Percentiles rank a stretch among this genome's conserved stretches.
These are phyloP conservation scores for Ettlia oleoabundans DNA, from an alignment of 139 green algal species.

Conservation along the genomic window DNA sequence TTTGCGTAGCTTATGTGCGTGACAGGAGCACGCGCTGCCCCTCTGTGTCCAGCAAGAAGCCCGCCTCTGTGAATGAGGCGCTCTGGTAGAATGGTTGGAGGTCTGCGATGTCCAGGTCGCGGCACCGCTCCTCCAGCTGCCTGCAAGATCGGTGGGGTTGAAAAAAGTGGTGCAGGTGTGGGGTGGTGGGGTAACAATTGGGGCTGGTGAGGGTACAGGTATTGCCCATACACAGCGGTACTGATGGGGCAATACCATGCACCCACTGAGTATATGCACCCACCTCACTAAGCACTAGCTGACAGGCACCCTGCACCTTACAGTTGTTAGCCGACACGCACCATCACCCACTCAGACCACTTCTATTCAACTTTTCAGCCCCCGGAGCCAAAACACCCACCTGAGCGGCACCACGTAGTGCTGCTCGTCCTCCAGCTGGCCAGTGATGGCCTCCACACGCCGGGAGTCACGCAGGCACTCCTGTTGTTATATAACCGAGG, in stretches of 20 bases:
- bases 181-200: neutral
- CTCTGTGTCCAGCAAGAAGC: slow-evolving; percentile 60
- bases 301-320: no score
- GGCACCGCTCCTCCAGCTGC: slow-evolving; percentile 79
- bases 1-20: slow-evolving; percentile 14
- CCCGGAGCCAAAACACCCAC: no score
- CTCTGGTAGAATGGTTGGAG: slow-evolving; percentile 76
- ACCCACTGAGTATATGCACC: no score
- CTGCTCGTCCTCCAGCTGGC: slow-evolving; percentile 34
- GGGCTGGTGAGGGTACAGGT: neutral
- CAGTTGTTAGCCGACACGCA: neutral
- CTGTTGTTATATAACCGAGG: no score
- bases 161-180: neutral
- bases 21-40: slow-evolving; percentile 48
- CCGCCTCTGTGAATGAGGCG: slow-evolving; percentile 57
- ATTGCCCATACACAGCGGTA: no score
- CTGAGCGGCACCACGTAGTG: slow-evolving; percentile 30
- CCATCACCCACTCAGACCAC: neutral
- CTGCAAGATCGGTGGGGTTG: neutral
- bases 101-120: slow-evolving; percentile 87
- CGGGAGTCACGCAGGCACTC: slow-evolving; percentile 69
- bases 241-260: no score
- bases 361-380: neutral
- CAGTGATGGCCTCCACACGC: slow-evolving; percentile 44
- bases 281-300: no score